Base-by-base conservation (phyloP, 768 basidiomycete genomes). In the Tylopilus felleus region DNA sequence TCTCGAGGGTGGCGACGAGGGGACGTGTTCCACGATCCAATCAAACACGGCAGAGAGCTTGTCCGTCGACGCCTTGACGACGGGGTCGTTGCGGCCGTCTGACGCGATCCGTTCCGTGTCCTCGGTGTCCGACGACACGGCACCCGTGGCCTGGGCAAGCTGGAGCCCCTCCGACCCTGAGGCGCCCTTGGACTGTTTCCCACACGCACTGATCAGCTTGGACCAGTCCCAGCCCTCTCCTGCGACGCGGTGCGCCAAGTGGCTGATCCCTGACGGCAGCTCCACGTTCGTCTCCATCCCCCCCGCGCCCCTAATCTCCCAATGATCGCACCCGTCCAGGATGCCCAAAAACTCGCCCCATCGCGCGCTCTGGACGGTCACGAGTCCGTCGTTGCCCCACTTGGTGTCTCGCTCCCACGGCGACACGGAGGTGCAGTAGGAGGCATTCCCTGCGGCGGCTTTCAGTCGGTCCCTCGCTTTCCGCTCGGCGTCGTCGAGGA, bases 301-400 rank as follows among this genome's bases (percentile, higher is more conserved):
- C n/a, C 86, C 73, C 21, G 91, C 86, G 0, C 96, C 97, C 57
- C 97, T 75, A 67, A 98, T 81, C 62, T 96, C 89, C 97, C 97
- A 99, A 65, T 99, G 97, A 75, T 99, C 94, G 61, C 86, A 88
- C 2, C 86, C 88, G 58, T 96, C 89, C 64, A 98, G 76, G 17
- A 83, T 82, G 4, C 97, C 97, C 29, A 99, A 73, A 68, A 94
- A 98, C 65, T 97, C 91, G 17, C 97, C 97, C 95, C 96, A 98
- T 59, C 85, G 84, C 6, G 97, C 93, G 62, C 88, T 90, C 60
- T 90, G 84, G n/a, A 99, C 78, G 16, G 88, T 88, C 16, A 98
- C 95, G 33, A 98, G 77, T 0, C 93, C 93, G 63, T 98, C 95
- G 66, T 97, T 95, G 0, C 93, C 95, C 81, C 85, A 85, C 46